Conservation (phyloP, 495 filamentous ascomycete genomes). For the Mytilinidion resinicola region DNA sequence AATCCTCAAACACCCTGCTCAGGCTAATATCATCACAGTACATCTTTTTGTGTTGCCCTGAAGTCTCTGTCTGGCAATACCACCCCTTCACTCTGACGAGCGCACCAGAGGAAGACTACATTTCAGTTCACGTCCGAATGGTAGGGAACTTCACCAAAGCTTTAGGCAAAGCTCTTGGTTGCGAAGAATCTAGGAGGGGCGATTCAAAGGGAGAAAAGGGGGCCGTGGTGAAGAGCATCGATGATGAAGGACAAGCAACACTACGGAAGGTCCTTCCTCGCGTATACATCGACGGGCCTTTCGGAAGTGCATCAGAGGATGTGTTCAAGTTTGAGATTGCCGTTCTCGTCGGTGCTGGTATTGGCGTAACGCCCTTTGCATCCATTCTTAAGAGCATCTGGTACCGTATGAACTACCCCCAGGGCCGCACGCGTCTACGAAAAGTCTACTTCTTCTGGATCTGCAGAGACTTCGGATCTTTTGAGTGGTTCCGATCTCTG, state of each 20-base stretch:
- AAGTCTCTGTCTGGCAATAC: constrained; percentile 73
- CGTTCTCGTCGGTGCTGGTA: constrained; percentile 62
- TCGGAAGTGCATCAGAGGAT: constrained; percentile 70
- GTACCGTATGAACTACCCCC: constrained; percentile 79
- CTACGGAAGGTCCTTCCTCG: constrained; percentile 64
- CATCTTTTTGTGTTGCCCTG: constrained; percentile 76
- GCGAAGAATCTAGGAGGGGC: constrained; percentile 53
- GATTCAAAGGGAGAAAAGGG: constrained; percentile 40
- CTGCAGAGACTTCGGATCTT: constrained; percentile 69
- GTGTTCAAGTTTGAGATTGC: constrained; percentile 73
- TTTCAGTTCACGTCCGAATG: constrained; percentile 71
- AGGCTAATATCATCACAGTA: constrained; percentile 42
- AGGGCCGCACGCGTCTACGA: constrained; percentile 63
- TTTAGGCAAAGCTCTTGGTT: constrained; percentile 60
- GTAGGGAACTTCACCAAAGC: constrained; percentile 62
- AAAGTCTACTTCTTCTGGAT: constrained; percentile 88
- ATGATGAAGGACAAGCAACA: constrained; percentile 49
- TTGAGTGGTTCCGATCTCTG: constrained; percentile 76
- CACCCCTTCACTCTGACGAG: constrained; percentile 75
- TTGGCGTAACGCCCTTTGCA: constrained; percentile 69
- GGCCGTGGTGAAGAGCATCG: constrained; percentile 53
- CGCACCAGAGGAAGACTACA: constrained; percentile 75
- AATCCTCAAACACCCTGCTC: neutral
- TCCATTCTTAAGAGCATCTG: constrained; percentile 79
- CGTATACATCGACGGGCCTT: constrained; percentile 73